Base-by-base conservation (phyloP, 192 early-diverging fungal species). In the Coemansia interrupta region DNA sequence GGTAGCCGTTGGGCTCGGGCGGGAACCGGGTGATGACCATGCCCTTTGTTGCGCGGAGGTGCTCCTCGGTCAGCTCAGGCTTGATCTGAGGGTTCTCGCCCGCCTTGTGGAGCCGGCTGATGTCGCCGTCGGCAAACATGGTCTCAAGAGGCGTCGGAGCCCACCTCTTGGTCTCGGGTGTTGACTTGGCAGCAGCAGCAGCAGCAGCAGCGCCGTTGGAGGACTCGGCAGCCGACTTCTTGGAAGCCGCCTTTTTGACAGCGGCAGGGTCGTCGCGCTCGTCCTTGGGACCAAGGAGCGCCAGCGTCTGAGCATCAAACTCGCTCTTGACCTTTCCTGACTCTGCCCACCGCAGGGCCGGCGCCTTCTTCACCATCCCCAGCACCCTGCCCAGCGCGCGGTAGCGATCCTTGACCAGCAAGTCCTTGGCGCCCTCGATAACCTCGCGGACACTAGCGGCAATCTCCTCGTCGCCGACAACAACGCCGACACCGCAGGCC, bases 1-100 rank as follows among this genome's bases (percentile, higher is more conserved):
- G 82, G 81, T 87, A 96, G 20, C 97, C 96, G 72, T 99, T 98
- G 53, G 97, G 97, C 83, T 98, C 97, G 54, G 97, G 97, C 20
- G 97, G 97, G 82, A 99, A 99, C 38, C 97, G 94, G 13, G 97
- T 99, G 15, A 97, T 63, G 13, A 98, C 96, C 64, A 86, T 86
- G 15, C 93, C 92, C 40, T 88, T 88, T 1, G 97, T 98, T 6
- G 86, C 86, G 52, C 87, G 85, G 29, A 99, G 80, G 68, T 99
- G 97, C 72, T 87, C 85, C 24, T 82, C 83, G 86, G 92, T 96
- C 50, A 98, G 78, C 66, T 87, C 84, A 9, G 90, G 89, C 50
- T 92, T 90, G 75, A 97, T 92, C 81, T 99, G 97, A 19, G 87
- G 87, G 77, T 99, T 99, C 58, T 86, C 96, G 50, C 97, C 97